phyloP scores from a whole-genome alignment of 2,329 filamentous ascomycete genomes.

The Drechmeria coniospora region DNA sequence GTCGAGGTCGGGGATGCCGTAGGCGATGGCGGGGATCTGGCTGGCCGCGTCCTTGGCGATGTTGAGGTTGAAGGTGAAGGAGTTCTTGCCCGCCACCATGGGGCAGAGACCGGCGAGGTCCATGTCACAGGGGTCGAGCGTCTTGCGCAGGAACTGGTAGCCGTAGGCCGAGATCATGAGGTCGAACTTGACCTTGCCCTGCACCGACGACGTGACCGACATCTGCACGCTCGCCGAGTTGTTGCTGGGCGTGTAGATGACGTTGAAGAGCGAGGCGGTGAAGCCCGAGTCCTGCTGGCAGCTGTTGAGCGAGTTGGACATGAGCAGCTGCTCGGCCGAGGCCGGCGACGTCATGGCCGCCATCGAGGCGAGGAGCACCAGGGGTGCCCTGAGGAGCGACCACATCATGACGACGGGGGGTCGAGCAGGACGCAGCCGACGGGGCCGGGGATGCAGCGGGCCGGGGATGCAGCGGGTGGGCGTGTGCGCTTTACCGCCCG shows the following conservation, averaged over 20 bases:
- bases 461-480: neutral
- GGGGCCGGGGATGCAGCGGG: neutral
- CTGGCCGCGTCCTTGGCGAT: constrained; percentile 41
- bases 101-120: constrained; percentile 68
- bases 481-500: neutral
- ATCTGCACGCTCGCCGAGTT: constrained; percentile 58
- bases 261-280: constrained; percentile 76
- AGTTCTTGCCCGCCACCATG: constrained; percentile 73
- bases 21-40: constrained; percentile 68
- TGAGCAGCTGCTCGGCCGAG: constrained; percentile 51
- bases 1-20: constrained; percentile 81
- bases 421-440: neutral
- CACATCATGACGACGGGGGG: constrained; percentile 34
- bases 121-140: constrained; percentile 60
- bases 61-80: constrained; percentile 53
- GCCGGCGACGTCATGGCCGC: constrained; percentile 29
- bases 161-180: constrained; percentile 71
- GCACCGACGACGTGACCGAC: constrained; percentile 66
- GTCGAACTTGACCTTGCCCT: constrained; percentile 67
- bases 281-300: constrained; percentile 78
- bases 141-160: constrained; percentile 50
- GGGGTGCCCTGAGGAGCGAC: constrained; percentile 27
- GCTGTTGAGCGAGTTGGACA: constrained; percentile 69
- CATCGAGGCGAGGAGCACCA: constrained; percentile 29
- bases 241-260: constrained; percentile 65